These are phyloP conservation scores for Saitozyma sp. DNA, from an alignment of 768 basidiomycete species.

Conservation along the genomic window DNA sequence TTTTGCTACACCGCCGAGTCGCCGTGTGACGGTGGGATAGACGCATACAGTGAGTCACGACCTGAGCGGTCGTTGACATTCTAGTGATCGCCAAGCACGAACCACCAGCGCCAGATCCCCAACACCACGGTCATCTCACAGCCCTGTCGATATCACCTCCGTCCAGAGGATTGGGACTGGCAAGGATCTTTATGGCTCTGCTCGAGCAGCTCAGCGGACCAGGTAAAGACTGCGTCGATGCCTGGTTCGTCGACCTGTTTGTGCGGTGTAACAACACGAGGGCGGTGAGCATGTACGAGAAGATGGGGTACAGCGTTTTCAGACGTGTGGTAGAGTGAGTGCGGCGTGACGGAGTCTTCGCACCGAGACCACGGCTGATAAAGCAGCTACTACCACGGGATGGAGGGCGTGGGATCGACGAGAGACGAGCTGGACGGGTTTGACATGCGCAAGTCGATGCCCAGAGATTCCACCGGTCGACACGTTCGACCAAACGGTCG, in stretches of 20 bases:
- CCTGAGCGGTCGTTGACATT: conserved; percentile 3
- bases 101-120: conserved; percentile 40
- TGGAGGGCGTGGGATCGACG: conserved; percentile 43
- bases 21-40: conserved; percentile 71
- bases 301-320: conserved; percentile 89
- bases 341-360: neutral
- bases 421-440: conserved; percentile 49
- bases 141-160: conserved; percentile 92
- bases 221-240: conserved; percentile 49
- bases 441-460: conserved; percentile 54
- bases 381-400: conserved; percentile 45
- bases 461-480: conserved; percentile 50
- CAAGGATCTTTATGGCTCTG: conserved; percentile 77
- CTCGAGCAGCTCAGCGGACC: conserved; percentile 75
- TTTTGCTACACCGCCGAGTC: conserved; percentile 64
- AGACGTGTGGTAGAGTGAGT: conserved; percentile 81
- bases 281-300: conserved; percentile 89
- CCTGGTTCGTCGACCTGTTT: conserved; percentile 92
- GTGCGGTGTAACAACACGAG: conserved; percentile 82
- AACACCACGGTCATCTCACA: conserved; percentile 76
- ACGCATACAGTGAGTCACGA: conserved; percentile 75
- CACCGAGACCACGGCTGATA: neutral
- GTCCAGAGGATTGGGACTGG: conserved; percentile 83
- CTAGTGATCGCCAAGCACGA: conserved; percentile 87
- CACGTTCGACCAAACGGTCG: conserved; percentile 54